Base-by-base conservation (phyloP, 2,329 filamentous ascomycete species). In the Microcera coccophila region DNA sequence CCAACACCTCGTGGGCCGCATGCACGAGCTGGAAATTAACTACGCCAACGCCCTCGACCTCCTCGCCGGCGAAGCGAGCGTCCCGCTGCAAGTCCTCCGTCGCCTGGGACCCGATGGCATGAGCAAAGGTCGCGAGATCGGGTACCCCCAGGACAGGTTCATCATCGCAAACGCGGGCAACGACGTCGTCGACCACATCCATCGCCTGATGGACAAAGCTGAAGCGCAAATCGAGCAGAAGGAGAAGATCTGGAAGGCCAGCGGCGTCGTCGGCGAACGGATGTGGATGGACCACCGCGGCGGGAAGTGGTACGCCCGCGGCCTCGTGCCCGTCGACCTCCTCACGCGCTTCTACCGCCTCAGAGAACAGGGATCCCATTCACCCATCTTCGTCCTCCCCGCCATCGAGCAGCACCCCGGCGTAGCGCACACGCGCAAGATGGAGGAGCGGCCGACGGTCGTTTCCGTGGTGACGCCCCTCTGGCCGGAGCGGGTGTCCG, bases 11-110 rank as follows among this genome's bases (percentile, higher is more conserved):
- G 64, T 76, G 12, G 65, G 62, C 5, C 75, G 78, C 31, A 71
- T 75, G 62, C 78, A 79, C 55, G 75, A 81, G 49, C 72, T 82
- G 3, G 78, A 82, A 55, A 69, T 74, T 11, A 59, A 64, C 15
- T 74, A 79, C 47, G 73, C 66, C 45, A 75, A 76, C 47, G 63
- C 71, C 1, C 60, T 76, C 18, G 75, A 80, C 46, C 59, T 70
- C 0, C 64, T 81, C 2, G 66, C 66, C 0, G 68, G 69, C 20
- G 76, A 79, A 51, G 73, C 76, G 2, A 56, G 67, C 5, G 66
- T 76, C 2, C 76, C 78, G 1, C 50, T 63, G 31, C 75, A 79
- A 65, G 64, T 79, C 47, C 65, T 81, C 24, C 75, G 74, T 16
- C 64, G 67, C 14, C 59, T 74, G 10, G 79, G 81, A 1, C 73